These are phyloP conservation scores for Keithomyces neogunnii DNA, from an alignment of 2,329 filamentous ascomycete genomes.

Conservation along the genomic window DNA sequence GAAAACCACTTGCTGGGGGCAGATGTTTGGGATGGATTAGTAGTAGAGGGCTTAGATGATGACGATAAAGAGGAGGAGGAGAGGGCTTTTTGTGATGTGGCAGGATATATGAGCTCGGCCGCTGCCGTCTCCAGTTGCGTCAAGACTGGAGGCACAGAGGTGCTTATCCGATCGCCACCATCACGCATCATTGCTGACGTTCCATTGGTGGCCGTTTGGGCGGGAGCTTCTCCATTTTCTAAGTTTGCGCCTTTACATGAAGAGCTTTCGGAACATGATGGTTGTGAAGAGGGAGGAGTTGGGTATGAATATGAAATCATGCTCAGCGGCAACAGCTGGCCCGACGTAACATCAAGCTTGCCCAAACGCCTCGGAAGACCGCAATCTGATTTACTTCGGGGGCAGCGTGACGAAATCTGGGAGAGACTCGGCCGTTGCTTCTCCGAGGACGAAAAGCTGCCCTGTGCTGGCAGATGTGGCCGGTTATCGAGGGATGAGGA, in stretches of 20 bases:
- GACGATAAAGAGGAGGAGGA: constrained; percentile 16
- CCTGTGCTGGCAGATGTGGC: constrained; percentile 11
- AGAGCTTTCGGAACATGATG: constrained; percentile 28
- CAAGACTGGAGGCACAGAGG: not conserved
- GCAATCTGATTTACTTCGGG: constrained; percentile 10
- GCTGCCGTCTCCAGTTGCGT: constrained; percentile 1
- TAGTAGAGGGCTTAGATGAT: constrained; percentile 28
- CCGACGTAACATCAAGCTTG: constrained; percentile 12
- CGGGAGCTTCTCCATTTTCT: constrained; percentile 15
- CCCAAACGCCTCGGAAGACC: constrained; percentile 7
- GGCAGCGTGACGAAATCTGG: constrained; percentile 17
- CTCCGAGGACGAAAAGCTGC: constrained; percentile 23
- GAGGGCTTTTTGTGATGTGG: constrained; percentile 2
- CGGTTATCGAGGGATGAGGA: constrained; percentile 13
- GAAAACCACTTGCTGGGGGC: constrained; percentile 49
- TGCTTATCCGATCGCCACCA: not conserved
- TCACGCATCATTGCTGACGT: not conserved
- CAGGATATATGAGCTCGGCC: constrained; percentile 1
- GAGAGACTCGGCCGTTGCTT: constrained; percentile 16
- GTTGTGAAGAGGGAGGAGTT: constrained; percentile 47
- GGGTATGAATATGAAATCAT: constrained; percentile 35
- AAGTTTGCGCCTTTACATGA: constrained; percentile 18
- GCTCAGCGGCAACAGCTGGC: constrained; percentile 14
- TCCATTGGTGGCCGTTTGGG: constrained; percentile 7
- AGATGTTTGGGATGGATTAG: constrained; percentile 31